These are phyloP conservation scores for Pestalotiopsis sp. DNA, from an alignment of 2,329 filamentous ascomycete species.

Conservation along the genomic window DNA sequence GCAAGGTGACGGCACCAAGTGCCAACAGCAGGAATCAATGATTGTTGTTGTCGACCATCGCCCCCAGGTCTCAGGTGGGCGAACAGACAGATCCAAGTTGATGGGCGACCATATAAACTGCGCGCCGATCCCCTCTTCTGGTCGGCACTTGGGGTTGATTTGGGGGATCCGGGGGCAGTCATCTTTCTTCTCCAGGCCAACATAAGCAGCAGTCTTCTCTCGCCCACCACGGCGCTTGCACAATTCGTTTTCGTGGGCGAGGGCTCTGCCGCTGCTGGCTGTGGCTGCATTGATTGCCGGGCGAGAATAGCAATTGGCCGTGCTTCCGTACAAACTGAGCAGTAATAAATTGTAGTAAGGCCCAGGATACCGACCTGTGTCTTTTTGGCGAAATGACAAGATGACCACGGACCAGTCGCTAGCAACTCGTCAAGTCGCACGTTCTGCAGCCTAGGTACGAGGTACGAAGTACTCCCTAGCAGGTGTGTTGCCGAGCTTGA, in stretches of 20 bases:
- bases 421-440: neutral
- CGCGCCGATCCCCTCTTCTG: neutral
- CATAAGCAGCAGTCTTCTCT: neutral
- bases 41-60: neutral
- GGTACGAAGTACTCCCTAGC: neutral
- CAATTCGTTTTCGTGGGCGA: neutral
- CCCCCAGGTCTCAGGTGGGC: slow-evolving; percentile 6
- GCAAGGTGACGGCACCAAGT: neutral
- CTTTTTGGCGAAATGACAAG: neutral
- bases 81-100: neutral
- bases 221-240: neutral
- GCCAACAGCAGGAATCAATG: neutral
- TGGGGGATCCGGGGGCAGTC: neutral
- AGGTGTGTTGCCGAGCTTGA: neutral
- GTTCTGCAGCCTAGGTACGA: neutral
- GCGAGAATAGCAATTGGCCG: neutral
- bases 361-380: neutral
- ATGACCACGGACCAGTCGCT: neutral
- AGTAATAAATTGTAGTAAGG: neutral
- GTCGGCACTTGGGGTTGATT: neutral
- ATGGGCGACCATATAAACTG: slow-evolving; percentile 5
- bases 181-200: neutral
- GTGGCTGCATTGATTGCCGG: neutral
- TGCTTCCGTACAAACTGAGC: neutral
- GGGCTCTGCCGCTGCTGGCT: neutral